These are phyloP conservation scores for Picea glauca DNA, from an alignment of 75 land plant species.

Conservation along the genomic window DNA sequence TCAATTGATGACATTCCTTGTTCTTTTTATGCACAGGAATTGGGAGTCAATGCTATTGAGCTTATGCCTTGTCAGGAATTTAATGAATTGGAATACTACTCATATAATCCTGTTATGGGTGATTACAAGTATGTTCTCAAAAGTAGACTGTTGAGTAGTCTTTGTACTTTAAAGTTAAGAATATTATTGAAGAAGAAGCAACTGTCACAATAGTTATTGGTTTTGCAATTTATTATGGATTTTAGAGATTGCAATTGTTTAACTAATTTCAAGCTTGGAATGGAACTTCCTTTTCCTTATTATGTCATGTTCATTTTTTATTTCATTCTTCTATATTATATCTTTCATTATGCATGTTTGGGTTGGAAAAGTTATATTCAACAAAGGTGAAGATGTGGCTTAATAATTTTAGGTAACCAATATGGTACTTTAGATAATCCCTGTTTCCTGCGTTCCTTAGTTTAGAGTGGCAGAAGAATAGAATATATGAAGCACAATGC, in stretches of 20 bases:
- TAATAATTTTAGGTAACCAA: no score
- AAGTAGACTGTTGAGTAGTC: not conserved
- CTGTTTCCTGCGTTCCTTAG: no score
- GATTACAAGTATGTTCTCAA: slow-evolving; percentile 67
- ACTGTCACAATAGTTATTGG: not conserved
- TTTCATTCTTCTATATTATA: not conserved
- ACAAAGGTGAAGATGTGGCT: not conserved
- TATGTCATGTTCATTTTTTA: not conserved
- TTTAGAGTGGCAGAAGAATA: no score
- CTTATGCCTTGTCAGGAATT: slow-evolving; percentile 98
- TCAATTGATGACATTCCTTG: not conserved
- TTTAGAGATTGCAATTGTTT: not conserved
- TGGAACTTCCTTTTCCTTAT: not conserved
- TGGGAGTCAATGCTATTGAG: slow-evolving; percentile 92
- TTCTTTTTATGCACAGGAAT: slow-evolving; percentile 49
- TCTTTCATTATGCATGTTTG: not conserved
- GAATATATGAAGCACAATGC: no score
- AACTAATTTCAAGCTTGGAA: not conserved
- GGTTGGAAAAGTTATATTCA: not conserved
- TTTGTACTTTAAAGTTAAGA: not conserved
- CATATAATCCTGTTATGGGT: slow-evolving; percentile 67
- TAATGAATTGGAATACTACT: slow-evolving; percentile 86
- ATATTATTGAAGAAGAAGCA: not conserved
- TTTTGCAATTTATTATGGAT: not conserved
- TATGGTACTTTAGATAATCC: no score